These are phyloP conservation scores for Cornus florida DNA, from an alignment of 148 eudicot genomes.

Conservation along the genomic window DNA sequence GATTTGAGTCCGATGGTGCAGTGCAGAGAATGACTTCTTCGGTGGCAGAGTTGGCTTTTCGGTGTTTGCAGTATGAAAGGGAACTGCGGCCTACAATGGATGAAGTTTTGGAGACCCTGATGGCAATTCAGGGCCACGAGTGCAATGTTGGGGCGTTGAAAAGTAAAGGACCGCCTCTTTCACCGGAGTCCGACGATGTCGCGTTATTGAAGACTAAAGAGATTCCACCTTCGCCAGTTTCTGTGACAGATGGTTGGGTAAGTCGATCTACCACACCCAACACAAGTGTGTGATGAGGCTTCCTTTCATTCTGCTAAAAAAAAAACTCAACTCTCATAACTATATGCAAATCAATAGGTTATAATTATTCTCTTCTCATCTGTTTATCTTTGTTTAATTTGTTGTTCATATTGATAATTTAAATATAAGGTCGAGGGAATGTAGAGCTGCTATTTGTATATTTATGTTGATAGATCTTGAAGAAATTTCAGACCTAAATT, in stretches of 20 bases:
- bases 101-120: conserved; percentile 14
- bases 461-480: too few species aligned
- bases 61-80: too few species aligned
- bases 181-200: conserved; percentile 27
- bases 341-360: too few species aligned
- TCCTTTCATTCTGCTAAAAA: not conserved
- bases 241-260: conserved; percentile 43
- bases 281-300: conserved; percentile 20
- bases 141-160: conserved; percentile 9
- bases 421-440: too few species aligned
- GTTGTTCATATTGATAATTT: too few species aligned
- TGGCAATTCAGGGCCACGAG: conserved; percentile 32
- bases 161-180: conserved; percentile 12
- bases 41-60: conserved; percentile 25
- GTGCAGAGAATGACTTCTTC: conserved; percentile 44
- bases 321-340: too few species aligned
- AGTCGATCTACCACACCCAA: conserved; percentile 41
- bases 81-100: too few species aligned
- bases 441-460: too few species aligned
- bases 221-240: conserved; percentile 32
- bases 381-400: too few species aligned
- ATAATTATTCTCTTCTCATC: too few species aligned
- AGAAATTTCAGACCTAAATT: too few species aligned
- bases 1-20: conserved; percentile 36
- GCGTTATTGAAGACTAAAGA: conserved; percentile 33